phyloP scores from a whole-genome alignment of 805 yeast genomes.

The Lipomyces oligophaga region DNA sequence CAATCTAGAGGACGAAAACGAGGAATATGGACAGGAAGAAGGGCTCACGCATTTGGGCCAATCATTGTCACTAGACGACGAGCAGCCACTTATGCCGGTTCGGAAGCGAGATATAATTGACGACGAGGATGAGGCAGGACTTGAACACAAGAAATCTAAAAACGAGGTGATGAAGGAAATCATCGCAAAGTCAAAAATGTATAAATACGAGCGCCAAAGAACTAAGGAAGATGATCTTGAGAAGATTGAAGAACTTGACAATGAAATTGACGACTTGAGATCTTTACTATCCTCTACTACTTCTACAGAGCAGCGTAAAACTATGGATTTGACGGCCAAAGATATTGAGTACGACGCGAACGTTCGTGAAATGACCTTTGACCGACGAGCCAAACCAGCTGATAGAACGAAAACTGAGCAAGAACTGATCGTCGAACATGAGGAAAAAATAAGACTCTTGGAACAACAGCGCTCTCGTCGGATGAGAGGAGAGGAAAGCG shows the following conservation, averaged over 20 bases:
- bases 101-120: slow-evolving; percentile 2
- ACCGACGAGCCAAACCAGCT: slow-evolving; percentile 42
- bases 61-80: slow-evolving; percentile 57
- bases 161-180: slow-evolving; percentile 45
- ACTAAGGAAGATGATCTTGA: slow-evolving; percentile 40
- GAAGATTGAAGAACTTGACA: slow-evolving; percentile 39
- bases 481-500: slow-evolving; percentile 38
- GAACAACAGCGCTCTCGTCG: slow-evolving; percentile 39
- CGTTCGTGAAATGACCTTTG: slow-evolving; percentile 42
- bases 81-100: slow-evolving; percentile 41
- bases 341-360: slow-evolving; percentile 38
- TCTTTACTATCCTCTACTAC: slow-evolving; percentile 13
- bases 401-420: slow-evolving; percentile 45
- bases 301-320: slow-evolving; percentile 1
- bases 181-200: slow-evolving; percentile 43
- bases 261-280: slow-evolving; percentile 35
- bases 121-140: slow-evolving; percentile 40
- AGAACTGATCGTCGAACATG: slow-evolving; percentile 40
- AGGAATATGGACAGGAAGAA: slow-evolving; percentile 38
- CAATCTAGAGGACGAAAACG: slow-evolving; percentile 69
- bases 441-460: slow-evolving; percentile 34
- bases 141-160: slow-evolving; percentile 39
- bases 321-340: slow-evolving; percentile 6
- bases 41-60: slow-evolving; percentile 78
- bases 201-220: slow-evolving; percentile 42